These are phyloP conservation scores for Pachyrhizus erosus DNA, from an alignment of 306 rosid genomes.

Conservation along the genomic window DNA sequence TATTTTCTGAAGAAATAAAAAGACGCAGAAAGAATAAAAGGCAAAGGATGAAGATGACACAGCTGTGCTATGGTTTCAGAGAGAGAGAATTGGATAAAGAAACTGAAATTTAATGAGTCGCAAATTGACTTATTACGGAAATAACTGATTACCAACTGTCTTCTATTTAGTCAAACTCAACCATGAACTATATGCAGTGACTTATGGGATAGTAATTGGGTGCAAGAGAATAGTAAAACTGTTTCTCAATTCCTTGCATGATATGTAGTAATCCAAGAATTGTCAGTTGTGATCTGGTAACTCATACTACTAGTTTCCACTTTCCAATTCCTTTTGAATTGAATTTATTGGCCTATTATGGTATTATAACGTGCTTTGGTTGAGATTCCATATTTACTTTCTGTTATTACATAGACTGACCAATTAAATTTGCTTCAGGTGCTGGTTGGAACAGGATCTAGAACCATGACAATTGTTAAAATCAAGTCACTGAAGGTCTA, in stretches of 20 bases:
- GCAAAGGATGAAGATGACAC: not conserved
- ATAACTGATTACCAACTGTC: not conserved
- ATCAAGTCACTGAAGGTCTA: constrained; percentile 86
- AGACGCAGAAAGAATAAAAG: not conserved
- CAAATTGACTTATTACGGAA: not conserved
- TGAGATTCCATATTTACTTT: constrained; percentile 14
- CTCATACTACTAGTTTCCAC: not conserved
- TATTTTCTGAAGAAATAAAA: not conserved
- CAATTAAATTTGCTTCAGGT: constrained; percentile 60
- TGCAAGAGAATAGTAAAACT: not conserved
- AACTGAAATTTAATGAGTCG: not conserved
- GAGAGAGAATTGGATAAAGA: not conserved
- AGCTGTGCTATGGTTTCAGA: not conserved
- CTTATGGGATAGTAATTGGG: not conserved
- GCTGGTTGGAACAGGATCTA: constrained; percentile 93
- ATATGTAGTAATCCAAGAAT: not conserved
- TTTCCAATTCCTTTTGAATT: not conserved
- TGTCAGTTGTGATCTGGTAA: constrained; percentile 1
- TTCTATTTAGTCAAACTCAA: constrained; percentile 4
- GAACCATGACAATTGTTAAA: constrained; percentile 79
- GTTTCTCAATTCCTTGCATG: constrained; percentile 6
- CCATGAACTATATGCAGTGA: constrained; percentile 4
- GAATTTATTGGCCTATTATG: constrained; percentile 23
- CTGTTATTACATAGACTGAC: constrained; percentile 14
- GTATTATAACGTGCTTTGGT: not conserved